Conservation (phyloP, 768 basidiomycete genomes). For the Calocera cornea region DNA sequence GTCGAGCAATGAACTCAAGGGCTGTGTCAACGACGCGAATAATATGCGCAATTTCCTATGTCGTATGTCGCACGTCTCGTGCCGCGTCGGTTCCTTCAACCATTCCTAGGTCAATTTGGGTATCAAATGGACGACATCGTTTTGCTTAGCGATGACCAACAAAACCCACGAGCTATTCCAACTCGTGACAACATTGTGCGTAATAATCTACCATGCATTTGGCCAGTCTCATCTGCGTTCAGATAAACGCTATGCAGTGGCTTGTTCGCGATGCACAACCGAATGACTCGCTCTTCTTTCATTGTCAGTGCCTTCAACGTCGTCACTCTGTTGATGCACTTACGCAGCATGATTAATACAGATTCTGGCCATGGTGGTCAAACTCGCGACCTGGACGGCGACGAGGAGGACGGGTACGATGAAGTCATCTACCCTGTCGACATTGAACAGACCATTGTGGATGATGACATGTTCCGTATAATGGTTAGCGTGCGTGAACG, state of each 20-base stretch:
- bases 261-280: conserved; percentile 67
- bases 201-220: too few relatives aligned
- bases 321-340: too few relatives aligned
- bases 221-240: not conserved
- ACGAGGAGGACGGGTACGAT: conserved; percentile 73
- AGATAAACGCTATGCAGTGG: conserved; percentile 80
- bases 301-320: conserved; percentile 38
- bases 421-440: conserved; percentile 89
- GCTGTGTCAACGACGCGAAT: conserved; percentile 84
- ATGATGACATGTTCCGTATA: conserved; percentile 69
- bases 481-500: conserved; percentile 40
- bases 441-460: conserved; percentile 59
- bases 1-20: conserved; percentile 48
- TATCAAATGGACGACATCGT: conserved; percentile 75
- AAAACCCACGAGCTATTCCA: conserved; percentile 48
- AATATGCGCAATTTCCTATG: conserved; percentile 70
- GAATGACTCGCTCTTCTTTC: conserved; percentile 83
- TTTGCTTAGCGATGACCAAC: conserved; percentile 63
- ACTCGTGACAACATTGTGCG: conserved; percentile 70
- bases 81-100: too few relatives aligned
- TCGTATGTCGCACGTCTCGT: conserved; percentile 34
- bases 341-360: conserved; percentile 18
- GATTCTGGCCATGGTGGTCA: conserved; percentile 94
- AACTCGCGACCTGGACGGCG: conserved; percentile 66
- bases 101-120: conserved; percentile 36